Evolutionary conservation across 768 basidiomycete species (phyloP).

Genomic region (Amanita fuliginea): DNA sequence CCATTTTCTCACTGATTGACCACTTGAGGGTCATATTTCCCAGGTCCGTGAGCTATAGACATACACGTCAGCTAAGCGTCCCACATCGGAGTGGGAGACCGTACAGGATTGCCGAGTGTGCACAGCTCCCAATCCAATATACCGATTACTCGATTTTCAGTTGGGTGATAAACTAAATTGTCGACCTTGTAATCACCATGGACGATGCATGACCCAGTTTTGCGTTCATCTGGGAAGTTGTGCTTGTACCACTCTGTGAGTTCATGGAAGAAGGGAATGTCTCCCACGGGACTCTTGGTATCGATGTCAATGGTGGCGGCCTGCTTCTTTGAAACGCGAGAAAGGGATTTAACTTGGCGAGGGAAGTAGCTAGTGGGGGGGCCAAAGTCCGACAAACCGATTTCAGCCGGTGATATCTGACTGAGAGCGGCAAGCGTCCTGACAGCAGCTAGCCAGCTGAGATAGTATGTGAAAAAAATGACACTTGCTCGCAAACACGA

Average conservation of each 20-base stretch:
- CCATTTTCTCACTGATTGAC: slow-evolving; percentile 37
- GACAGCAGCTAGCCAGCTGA: slow-evolving; percentile 72
- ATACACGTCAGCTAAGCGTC: not conserved
- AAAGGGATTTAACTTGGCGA: slow-evolving; percentile 86
- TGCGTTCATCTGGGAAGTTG: slow-evolving; percentile 68
- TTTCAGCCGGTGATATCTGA: slow-evolving; percentile 45
- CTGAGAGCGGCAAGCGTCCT: slow-evolving; percentile 59
- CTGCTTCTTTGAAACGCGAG: slow-evolving; percentile 72
- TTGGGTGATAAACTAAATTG: slow-evolving; percentile 90
- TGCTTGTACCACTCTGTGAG: slow-evolving; percentile 67
- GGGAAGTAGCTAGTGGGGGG: slow-evolving; percentile 79
- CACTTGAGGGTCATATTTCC: slow-evolving; percentile 86
- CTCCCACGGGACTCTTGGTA: slow-evolving; percentile 44
- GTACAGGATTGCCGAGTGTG: slow-evolving; percentile 83
- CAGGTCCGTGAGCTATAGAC: slow-evolving; percentile 66
- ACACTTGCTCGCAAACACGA: not conserved
- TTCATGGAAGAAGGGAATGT: slow-evolving; percentile 67
- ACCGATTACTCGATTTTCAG: slow-evolving; percentile 85
- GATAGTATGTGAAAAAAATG: not conserved
- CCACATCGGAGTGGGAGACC: slow-evolving; percentile 13
- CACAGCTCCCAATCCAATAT: slow-evolving; percentile 98
- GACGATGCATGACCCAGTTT: slow-evolving; percentile 74
- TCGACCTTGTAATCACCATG: slow-evolving; percentile 99
- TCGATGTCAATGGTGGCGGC: slow-evolving; percentile 58
- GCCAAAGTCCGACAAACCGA: slow-evolving; percentile 67